These are phyloP conservation scores for Oxytropis ochrocephala DNA, from an alignment of 306 rosid genomes.

Conservation along the genomic window DNA sequence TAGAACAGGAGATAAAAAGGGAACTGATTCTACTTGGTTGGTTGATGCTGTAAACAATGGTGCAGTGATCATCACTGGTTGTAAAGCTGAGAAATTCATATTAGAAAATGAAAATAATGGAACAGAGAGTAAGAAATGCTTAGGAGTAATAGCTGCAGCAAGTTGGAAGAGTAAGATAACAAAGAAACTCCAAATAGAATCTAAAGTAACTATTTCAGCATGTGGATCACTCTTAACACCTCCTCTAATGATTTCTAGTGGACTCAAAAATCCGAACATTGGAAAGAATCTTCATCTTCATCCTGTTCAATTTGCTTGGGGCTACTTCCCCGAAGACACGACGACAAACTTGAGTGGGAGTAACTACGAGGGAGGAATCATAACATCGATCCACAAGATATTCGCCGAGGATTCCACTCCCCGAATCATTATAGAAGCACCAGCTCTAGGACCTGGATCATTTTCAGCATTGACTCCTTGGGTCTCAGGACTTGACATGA, in stretches of 20 bases:
- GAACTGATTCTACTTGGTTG: conserved; percentile 77
- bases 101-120: conserved; percentile 34
- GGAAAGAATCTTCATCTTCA: conserved; percentile 85
- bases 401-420: conserved; percentile 33
- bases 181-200: conserved; percentile 65
- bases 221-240: conserved; percentile 78
- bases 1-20: conserved; percentile 68
- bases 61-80: conserved; percentile 78
- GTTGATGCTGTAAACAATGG: conserved; percentile 70
- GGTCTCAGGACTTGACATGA: conserved; percentile 66
- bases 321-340: conserved; percentile 61
- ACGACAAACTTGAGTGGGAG: conserved; percentile 44
- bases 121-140: conserved; percentile 42
- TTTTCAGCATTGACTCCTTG: conserved; percentile 66
- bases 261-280: conserved; percentile 61
- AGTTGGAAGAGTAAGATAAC: conserved; percentile 37
- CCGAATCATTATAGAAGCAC: conserved; percentile 57
- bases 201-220: conserved; percentile 68
- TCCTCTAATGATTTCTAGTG: conserved; percentile 70
- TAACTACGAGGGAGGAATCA: conserved; percentile 69
- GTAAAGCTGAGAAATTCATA: conserved; percentile 66
- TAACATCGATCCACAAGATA: conserved; percentile 69
- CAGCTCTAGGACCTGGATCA: conserved; percentile 68
- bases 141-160: conserved; percentile 57
- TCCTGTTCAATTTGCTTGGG: conserved; percentile 70